Base-by-base conservation (phyloP, 2,329 filamentous ascomycete genomes). In the Trematosphaeria pertusa region DNA sequence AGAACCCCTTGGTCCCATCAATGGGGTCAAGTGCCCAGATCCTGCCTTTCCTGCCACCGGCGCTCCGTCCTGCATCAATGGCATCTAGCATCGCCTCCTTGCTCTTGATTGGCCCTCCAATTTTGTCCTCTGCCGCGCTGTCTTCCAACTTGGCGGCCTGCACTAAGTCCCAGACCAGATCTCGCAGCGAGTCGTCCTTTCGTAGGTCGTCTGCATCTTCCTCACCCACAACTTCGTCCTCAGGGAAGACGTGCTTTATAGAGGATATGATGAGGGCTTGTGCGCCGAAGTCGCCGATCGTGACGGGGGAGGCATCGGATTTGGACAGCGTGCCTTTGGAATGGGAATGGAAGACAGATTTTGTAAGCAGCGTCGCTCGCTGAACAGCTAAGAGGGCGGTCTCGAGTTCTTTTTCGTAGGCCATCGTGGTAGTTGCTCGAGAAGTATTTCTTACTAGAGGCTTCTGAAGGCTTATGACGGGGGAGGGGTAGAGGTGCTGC, bases 11-110 rank as follows among this genome's bases (percentile, higher is more conserved):
- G 43, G 94, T 99, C 58, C 94, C 94, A 73, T 99, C 94, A 54
- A 99, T 97, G 49, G 94, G 94, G 73, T 99, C 94, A 46, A 99
- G 86, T 31, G 93, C 89, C 94, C 94, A 99, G 72, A 97, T 90
- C 58, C 94, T 82, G 53, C 91, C 91, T 56, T 78, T 81, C 50
- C 76, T 72, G 20, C 91, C 91, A 50, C 91, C 91, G 46, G 82
- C 75, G 73, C 86, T 89, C 68, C 82, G 83, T 22, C 82, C 82
- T 54, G 76, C 73, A 59, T 84, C 82, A 51, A 85, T 80, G 22
- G 80, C 78, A 39, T 82, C 76, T 53, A 84, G 70, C 82, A 85
- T 84, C 57, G 79, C 77, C 47, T 90, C 85, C 48, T 84, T 82
- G 59, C 78, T 83, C 65, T 81, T 74, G 57, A 92, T 78, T 22